These are phyloP conservation scores for Solanum verrucosum DNA, from an alignment of 257 asterid genomes.

Conservation along the genomic window DNA sequence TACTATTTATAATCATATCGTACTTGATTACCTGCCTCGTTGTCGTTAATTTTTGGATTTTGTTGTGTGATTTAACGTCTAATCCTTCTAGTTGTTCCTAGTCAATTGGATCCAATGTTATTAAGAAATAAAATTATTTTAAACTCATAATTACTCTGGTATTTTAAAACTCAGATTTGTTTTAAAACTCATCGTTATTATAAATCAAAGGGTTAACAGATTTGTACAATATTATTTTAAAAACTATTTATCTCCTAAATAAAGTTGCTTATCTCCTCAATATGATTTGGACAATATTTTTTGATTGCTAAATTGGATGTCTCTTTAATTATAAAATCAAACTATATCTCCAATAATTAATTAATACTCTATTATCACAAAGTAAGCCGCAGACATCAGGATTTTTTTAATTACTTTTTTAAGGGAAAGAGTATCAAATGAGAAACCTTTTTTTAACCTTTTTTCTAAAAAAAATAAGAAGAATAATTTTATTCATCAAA, in stretches of 20 bases:
- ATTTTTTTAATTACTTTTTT: neutral
- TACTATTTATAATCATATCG: neutral
- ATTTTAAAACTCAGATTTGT: no score
- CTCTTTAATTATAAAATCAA: neutral
- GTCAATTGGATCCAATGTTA: neutral
- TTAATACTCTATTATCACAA: neutral
- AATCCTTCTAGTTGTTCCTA: neutral
- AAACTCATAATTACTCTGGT: neutral
- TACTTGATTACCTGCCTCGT: neutral
- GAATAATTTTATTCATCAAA: no score
- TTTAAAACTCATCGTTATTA: no score
- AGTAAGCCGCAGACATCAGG: neutral
- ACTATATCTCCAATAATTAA: neutral
- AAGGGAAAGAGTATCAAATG: neutral
- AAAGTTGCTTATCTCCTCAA: neutral
- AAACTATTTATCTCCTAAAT: neutral
- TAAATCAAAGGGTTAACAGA: no score
- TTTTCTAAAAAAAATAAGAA: no score
- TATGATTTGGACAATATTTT: neutral
- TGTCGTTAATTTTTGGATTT: neutral
- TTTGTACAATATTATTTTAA: no score
- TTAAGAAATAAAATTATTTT: neutral
- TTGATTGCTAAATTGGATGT: neutral
- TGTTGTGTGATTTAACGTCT: neutral
- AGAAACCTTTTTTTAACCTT: no score